Base-by-base conservation (phyloP, 176 grass and related monocot genomes). In the Carex kokanica region DNA sequence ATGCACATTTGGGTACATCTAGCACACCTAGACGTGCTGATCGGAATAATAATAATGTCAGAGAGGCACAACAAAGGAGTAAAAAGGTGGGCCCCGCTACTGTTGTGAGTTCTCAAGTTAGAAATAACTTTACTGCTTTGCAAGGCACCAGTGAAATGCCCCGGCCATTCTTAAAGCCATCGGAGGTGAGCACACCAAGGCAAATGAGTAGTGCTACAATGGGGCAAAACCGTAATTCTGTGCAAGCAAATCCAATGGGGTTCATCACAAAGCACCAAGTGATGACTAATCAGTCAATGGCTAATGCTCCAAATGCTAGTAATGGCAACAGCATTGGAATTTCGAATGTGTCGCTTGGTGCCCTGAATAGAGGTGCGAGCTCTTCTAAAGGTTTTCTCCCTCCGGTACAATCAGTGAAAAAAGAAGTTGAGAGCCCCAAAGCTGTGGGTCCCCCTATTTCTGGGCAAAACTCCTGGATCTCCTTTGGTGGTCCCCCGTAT, bases 381-480 rank as follows among this genome's bases (percentile, higher is more conserved):
- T 60, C 88, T 94, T 64, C 86, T 49, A 88, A 68, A 66, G 91
- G 88, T 3, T 78, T 88, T 81, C 90, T 86, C 60, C 62, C 85
- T n/a, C 59, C 85, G 64, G 84, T 94, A 85, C 89, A 88, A 88
- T 68, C 88, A 82, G 74, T 87, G 82, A 82, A 88, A 82, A 90
- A 86, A 86, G 91, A 92, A 86, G 88, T 84, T 69, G 88, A 91
- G 72, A 82, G 81, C 77, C 80, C 80, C 9, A 82, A 82, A 52
- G 47, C 60, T 2, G 14, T 52, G 63, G 87, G 78, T 82, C 74
- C 88, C 20, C 64, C 87, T 83, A 55, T 67, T 85, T 83, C 90
- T 67, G 87, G 79, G 24, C 79, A 84, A 40, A 90, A 88, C 78
- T 90, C 89, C 58, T 99, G 97, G 97, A 99, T 99, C 82, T 92